Evolutionary conservation across 805 yeast genomes (phyloP), one percentile per base, ranked within the genome.

Genomic region (Teunomyces cretensis): DNA sequence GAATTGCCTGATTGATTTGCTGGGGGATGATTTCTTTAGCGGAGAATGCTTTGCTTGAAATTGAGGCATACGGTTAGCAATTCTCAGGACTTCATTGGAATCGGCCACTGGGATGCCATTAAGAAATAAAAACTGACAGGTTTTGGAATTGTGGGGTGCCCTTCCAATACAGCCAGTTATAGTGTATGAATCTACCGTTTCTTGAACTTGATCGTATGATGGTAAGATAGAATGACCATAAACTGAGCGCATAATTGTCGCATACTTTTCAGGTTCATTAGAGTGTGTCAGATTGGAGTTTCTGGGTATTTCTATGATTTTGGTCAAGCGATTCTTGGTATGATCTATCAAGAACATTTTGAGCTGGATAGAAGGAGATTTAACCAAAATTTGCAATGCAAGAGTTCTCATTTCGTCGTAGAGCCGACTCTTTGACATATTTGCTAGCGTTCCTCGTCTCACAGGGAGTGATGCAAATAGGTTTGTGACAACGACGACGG

Each of bases 401-500:
- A 52, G 41, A 1, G 45, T 44, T 45, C 69, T 62, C 1, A 79
- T 22, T 1, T 62, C 63, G 11, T 53, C 61, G 0, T 64, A 36
- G 0, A 65, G 22, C 9, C 53, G 55, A 1, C 50, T 41, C 41
- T 56, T 53, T 0, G 69, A 54, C 0, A 47, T 24, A 2, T 52
- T 48, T 4, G 51, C 24, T 1, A 67, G 24, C 6, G 62, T 62
- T 1, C 44, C 47, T 27, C 64, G 57, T 16, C 86, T 57, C 3
- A 79, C 81, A 0, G 80, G 79, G 1, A 72, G 30, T 17, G 61
- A 67, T 1, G 60, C 60, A 55, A 79, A 81, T 9, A 80, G 41
- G 40, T 72, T 70, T 6, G 61, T 48, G 3, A 69, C 64, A 2
- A 52, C 47, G 3, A 77, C 61, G 0, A 57, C 41, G 0, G 83